These are phyloP conservation scores for Tetratostichococcus sp. DNA, from an alignment of 139 green algal species.

Conservation along the genomic window DNA sequence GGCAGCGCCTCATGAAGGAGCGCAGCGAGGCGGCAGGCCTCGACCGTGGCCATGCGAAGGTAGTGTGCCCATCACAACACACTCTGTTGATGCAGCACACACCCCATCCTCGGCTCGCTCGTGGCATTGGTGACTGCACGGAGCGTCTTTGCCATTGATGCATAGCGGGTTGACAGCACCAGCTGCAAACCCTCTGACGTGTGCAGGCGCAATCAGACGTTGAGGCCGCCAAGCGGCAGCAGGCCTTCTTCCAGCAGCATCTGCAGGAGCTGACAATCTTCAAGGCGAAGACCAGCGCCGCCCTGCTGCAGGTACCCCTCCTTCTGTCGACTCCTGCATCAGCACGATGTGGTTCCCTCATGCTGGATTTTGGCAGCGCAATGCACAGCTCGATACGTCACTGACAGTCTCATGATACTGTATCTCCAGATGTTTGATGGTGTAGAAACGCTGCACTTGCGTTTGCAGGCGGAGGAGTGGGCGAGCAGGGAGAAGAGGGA, in stretches of 20 bases:
- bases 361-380: too few relatives aligned
- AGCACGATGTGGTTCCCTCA: background rate
- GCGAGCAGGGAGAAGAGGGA: slow-evolving; percentile 33
- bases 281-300: slow-evolving; percentile 55
- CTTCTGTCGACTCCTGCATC: background rate
- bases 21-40: slow-evolving; percentile 13
- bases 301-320: slow-evolving; percentile 39
- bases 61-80: slow-evolving; percentile 11
- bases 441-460: too few relatives aligned
- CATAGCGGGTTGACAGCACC: too few relatives aligned
- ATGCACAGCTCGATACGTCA: too few relatives aligned
- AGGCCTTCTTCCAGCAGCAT: slow-evolving; percentile 29
- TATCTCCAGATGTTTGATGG: too few relatives aligned
- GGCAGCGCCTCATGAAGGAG: slow-evolving; percentile 37
- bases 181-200: background rate
- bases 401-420: too few relatives aligned
- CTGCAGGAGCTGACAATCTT: slow-evolving; percentile 66
- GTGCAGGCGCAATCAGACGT: slow-evolving; percentile 6
- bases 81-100: too few relatives aligned
- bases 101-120: too few relatives aligned
- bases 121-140: too few relatives aligned
- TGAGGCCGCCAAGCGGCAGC: slow-evolving; percentile 20
- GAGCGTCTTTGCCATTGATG: too few relatives aligned
- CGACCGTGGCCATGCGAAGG: slow-evolving; percentile 34
- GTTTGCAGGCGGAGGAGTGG: slow-evolving; percentile 45